These are phyloP conservation scores for Oryza brachyantha DNA, from an alignment of 176 grass and related monocot genomes.

Conservation along the genomic window DNA sequence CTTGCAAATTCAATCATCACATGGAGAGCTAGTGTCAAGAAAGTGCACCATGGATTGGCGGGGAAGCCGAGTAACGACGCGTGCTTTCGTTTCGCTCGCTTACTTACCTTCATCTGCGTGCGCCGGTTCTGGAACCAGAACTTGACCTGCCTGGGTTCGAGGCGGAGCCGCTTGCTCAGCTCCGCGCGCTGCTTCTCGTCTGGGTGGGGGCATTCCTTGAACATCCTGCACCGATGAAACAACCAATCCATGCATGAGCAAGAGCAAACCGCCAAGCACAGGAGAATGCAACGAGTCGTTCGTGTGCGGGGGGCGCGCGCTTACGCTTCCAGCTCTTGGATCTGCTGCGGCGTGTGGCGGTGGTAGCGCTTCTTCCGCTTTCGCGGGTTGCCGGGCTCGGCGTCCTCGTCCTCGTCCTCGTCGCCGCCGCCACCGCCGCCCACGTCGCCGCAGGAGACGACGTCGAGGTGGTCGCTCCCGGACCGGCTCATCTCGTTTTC, in stretches of 20 bases:
- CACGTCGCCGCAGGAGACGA: conserved; percentile 12
- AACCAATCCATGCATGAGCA: background rate
- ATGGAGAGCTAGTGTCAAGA: background rate
- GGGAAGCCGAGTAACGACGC: background rate
- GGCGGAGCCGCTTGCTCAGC: conserved; percentile 57
- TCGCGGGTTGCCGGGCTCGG: conserved; percentile 39
- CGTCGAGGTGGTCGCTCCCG: conserved; percentile 44
- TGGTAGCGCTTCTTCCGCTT: conserved; percentile 68
- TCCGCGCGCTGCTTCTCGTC: conserved; percentile 65
- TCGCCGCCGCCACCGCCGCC: background rate
- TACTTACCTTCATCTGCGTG: conserved; percentile 80
- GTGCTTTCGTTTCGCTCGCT: background rate
- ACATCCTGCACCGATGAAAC: conserved; percentile 43
- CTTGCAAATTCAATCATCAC: conserved; percentile 31
- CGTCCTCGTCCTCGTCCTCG: conserved; percentile 19
- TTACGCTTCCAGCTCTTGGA: conserved; percentile 82
- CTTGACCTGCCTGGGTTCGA: conserved; percentile 80
- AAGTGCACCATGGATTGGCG: background rate
- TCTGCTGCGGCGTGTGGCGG: conserved; percentile 90
- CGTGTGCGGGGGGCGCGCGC: background rate
- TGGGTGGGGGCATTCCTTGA: conserved; percentile 76
- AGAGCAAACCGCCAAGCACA: background rate
- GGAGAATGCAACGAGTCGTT: background rate
- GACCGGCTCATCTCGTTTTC: conserved; percentile 55
- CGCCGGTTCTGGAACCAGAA: conserved; percentile 98